Conservation (phyloP, 1,139 yeast species). For the Suhomyces choctaworum region DNA sequence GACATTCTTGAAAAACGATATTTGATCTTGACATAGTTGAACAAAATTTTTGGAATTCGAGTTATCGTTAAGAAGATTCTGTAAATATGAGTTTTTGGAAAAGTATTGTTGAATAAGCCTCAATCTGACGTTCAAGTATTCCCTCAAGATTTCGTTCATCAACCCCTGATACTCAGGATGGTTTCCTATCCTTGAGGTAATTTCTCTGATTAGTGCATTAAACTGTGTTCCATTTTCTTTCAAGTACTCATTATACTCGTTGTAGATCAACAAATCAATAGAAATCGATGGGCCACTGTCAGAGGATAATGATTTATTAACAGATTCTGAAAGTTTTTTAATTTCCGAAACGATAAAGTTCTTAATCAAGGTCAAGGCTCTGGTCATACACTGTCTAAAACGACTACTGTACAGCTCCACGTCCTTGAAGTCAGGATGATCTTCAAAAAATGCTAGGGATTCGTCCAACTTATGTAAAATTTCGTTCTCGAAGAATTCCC, state of each 20-base stretch:
- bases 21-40: slow-evolving; percentile 57
- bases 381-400: slow-evolving; percentile 81
- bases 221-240: slow-evolving; percentile 28
- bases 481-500: slow-evolving; percentile 19
- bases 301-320: slow-evolving; percentile 30
- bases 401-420: slow-evolving; percentile 68
- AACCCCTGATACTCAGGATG: slow-evolving; percentile 67
- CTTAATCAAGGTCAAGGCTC: slow-evolving; percentile 74
- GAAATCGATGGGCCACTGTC: slow-evolving; percentile 6
- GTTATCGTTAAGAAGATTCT: slow-evolving; percentile 7
- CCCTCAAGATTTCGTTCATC: slow-evolving; percentile 61
- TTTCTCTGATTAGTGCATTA: slow-evolving; percentile 48
- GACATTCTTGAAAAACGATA: slow-evolving; percentile 57
- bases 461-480: slow-evolving; percentile 62
- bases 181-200: slow-evolving; percentile 47
- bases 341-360: slow-evolving; percentile 62
- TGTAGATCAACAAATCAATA: slow-evolving; percentile 46
- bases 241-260: slow-evolving; percentile 46
- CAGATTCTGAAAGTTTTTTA: slow-evolving; percentile 46
- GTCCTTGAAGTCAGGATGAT: slow-evolving; percentile 60
- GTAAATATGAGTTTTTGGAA: slow-evolving; percentile 12
- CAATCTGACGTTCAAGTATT: slow-evolving; percentile 60
- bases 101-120: slow-evolving; percentile 44
- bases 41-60: slow-evolving; percentile 35
- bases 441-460: slow-evolving; percentile 39